Evolutionary conservation across 208 protist species (phyloP), one percentile per base, ranked within the genome.

Genomic region (Leishmania turanica): DNA sequence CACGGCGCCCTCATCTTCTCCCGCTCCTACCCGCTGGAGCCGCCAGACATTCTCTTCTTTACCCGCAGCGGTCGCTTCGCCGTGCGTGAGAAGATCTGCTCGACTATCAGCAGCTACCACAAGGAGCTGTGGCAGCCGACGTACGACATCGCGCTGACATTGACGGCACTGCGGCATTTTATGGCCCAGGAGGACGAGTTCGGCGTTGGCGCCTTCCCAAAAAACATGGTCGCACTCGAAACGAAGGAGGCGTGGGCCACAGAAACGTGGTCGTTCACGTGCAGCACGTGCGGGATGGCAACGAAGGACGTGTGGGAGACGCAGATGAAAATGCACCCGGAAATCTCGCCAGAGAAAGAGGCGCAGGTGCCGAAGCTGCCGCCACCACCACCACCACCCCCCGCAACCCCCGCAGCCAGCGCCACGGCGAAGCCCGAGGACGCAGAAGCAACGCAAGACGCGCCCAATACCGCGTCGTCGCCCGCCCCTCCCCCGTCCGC

Each of bases 11-110:
- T 98, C 19, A 69, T 89, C 40, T 95, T 98, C 73, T 87, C 94
- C n/a, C 78, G 77, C 76, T 89, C 95, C 78, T 98, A 98, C 82
- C 97, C 97, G 3, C 91, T 96, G 42, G 82, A 82, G 65, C 94
- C 96, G 65, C 96, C 97, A 15, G 94, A 98, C 76, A 91, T 98
- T 75, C 54, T 96, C 31, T 96, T 99, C 64, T 83, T 98, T 62
- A 99, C 97, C 47, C 89, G 88, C 15, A 98, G 84, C 77, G 97
- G 97, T 27, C 89, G 97, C 47, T 99, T 98, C 78, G 81, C 95
- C 70, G 79, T 88, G 21, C 68, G 89, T 34, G 89, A 85, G 69
- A 95, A 93, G 37, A 98, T 99, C 37, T 99, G 97, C 88, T 91
- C 94, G 9, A 91, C 88, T 54, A 90, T 98, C 40, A 96, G 92